Percentiles rank a stretch among this genome's conserved stretches.
Evolutionary conservation across 768 basidiomycete species (phyloP).

Genomic region (Russula earlei): DNA sequence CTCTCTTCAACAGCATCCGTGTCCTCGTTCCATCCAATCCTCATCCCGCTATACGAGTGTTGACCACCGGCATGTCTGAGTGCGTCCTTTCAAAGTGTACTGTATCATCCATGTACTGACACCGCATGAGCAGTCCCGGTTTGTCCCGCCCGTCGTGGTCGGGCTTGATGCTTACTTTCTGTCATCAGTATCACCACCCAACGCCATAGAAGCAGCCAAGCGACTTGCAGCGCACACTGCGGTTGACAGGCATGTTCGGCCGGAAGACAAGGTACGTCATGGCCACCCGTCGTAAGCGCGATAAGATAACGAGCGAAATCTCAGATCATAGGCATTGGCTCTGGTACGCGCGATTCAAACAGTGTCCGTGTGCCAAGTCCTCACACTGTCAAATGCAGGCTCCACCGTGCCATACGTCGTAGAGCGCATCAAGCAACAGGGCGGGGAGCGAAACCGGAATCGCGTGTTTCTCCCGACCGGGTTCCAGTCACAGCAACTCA

Average conservation of each 20-base stretch:
- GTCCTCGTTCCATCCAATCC: not conserved
- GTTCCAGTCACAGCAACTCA: slow-evolving; percentile 96
- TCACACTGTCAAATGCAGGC: slow-evolving; percentile 33
- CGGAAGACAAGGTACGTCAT: slow-evolving; percentile 67
- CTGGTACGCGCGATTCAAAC: slow-evolving; percentile 37
- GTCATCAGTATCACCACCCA: slow-evolving; percentile 24
- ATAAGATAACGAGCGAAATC: not conserved
- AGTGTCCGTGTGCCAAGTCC: not conserved
- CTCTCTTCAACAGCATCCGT: slow-evolving; percentile 1
- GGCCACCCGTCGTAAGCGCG: not conserved
- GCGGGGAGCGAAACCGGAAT: slow-evolving; percentile 58
- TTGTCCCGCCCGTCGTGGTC: not conserved
- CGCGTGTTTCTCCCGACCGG: slow-evolving; percentile 89
- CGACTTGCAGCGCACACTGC: slow-evolving; percentile 88
- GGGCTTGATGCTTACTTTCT: not conserved
- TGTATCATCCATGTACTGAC: no score
- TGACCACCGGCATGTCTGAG: slow-evolving; percentile 3
- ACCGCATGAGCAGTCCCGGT: no score
- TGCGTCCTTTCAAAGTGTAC: not conserved
- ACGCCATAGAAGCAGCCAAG: slow-evolving; percentile 72
- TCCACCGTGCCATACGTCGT: slow-evolving; percentile 97
- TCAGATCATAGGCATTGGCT: slow-evolving; percentile 83
- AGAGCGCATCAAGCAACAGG: slow-evolving; percentile 85
- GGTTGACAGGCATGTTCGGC: slow-evolving; percentile 79
- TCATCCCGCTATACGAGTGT: not conserved